phyloP scores from a whole-genome alignment of 1,284 basidiomycete genomes.

The Leccinum subfulvum region DNA sequence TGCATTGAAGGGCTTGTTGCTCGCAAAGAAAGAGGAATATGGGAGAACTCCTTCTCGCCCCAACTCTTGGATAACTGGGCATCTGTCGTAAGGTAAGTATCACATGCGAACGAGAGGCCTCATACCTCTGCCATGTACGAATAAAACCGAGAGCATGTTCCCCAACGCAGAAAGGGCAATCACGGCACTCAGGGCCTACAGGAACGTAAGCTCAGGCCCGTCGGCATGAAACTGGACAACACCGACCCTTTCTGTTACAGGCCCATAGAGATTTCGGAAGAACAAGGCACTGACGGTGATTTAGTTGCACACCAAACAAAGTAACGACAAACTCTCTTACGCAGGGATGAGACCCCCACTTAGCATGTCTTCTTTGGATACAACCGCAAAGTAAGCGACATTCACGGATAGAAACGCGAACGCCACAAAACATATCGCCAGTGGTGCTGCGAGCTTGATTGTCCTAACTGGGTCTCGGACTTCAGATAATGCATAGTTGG shows the following conservation, averaged over 20 bases:
- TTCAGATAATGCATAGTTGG: constrained; percentile 71
- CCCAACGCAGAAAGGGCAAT: constrained; percentile 64
- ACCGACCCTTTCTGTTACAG: constrained; percentile 51
- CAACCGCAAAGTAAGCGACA: constrained; percentile 67
- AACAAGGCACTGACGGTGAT: constrained; percentile 50
- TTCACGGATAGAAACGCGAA: constrained; percentile 62
- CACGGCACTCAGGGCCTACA: constrained; percentile 55
- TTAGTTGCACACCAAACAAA: background rate
- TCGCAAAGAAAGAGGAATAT: constrained; percentile 58
- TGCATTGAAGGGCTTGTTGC: constrained; percentile 61
- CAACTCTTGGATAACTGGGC: constrained; percentile 64
- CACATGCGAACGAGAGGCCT: background rate
- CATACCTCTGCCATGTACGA: constrained; percentile 61
- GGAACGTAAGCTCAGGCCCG: constrained; percentile 20
- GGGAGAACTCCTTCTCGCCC: constrained; percentile 67
- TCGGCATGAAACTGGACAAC: background rate
- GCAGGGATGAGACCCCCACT: constrained; percentile 61
- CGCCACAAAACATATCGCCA: constrained; percentile 57
- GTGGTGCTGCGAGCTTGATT: constrained; percentile 62
- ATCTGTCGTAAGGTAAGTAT: background rate
- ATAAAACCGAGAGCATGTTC: constrained; percentile 60
- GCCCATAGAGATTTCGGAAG: constrained; percentile 67
- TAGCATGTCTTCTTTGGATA: constrained; percentile 63
- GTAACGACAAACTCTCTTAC: constrained; percentile 38
- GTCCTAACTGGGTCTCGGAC: constrained; percentile 64